Evolutionary conservation across 148 eudicot genomes (phyloP).

Genomic region (Suaeda aralocaspica): DNA sequence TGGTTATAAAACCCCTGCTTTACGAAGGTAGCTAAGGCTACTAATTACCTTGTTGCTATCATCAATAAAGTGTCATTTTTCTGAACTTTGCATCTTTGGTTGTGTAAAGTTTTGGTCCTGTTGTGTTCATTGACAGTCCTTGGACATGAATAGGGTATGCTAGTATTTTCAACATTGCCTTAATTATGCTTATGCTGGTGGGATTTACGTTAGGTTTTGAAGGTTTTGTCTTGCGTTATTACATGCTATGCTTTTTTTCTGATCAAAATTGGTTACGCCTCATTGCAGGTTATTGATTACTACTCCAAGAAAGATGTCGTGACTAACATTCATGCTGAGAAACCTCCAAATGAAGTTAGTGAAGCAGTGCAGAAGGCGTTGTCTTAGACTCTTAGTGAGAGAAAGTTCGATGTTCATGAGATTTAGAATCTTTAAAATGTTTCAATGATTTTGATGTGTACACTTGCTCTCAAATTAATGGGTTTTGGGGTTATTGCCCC

Average conservation of each 20-base stretch:
- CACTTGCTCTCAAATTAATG: conserved; percentile 10
- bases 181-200: neutral
- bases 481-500: conserved; percentile 16
- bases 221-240: neutral
- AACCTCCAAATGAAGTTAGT: conserved; percentile 37
- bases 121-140: neutral
- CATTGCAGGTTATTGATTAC: conserved; percentile 53
- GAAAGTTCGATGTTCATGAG: neutral
- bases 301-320: conserved; percentile 58
- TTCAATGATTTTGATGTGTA: conserved; percentile 25
- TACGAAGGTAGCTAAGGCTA: neutral
- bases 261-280: neutral
- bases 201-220: neutral
- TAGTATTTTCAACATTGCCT: too few relatives aligned
- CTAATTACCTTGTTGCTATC: neutral
- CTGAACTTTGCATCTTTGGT: neutral
- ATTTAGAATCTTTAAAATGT: conserved; percentile 6
- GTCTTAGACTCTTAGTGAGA: conserved; percentile 32
- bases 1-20: neutral
- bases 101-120: too few relatives aligned
- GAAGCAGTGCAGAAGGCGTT: conserved; percentile 44
- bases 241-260: neutral
- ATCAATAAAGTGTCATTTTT: neutral
- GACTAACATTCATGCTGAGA: conserved; percentile 75
- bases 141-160: too few relatives aligned